Base-by-base conservation (phyloP, 179 eudicot species). In the Monotropa hypopitys region DNA sequence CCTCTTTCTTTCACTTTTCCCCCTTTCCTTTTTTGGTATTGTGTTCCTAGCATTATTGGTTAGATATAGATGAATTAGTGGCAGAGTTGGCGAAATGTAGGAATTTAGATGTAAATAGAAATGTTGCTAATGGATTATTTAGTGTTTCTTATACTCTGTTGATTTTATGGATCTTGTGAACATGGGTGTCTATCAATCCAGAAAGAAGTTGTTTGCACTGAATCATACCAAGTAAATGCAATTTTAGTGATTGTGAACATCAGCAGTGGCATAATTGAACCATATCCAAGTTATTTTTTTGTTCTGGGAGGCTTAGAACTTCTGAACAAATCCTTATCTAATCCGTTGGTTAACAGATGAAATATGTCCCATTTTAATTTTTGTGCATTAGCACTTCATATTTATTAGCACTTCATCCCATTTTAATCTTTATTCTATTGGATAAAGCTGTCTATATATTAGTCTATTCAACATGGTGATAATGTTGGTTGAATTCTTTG, bases 41-140 rank as follows among this genome's bases (percentile, higher is more conserved):
- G 40, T n/a, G 42, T n/a, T n/a, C n/a, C n/a, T n/a, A n/a, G n/a
- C n/a, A n/a, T n/a, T n/a, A n/a, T n/a, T n/a, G n/a, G n/a, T 38
- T 67, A 30, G 63, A 50, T 70, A 23, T 77, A 32, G 47, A 20
- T 61, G 57, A 32, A 71, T 51, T 28, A 23, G 40, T 65, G 73
- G 63, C n/a, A 38, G 7, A 38, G 47, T 30, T 43, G 32, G 54
- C 28, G 77, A 42, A 43, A 75, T 42, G 46, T 42, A 20, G 76
- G 47, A 53, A 32, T 20, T 10, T 16, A 69, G 43, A 11, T 67
- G 65, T 75, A 56, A 45, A 76, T 59, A 38, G 23, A 76, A 26
- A 20, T 70, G 72, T 43, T 61, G 54, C 67, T 42, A 75, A 57
- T 46, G 38, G 42, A 68, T 76, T 76, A 2, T 70, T 59, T 59